These are phyloP conservation scores for Trypanosoma caninum DNA, from an alignment of 208 protist species.

Conservation along the genomic window DNA sequence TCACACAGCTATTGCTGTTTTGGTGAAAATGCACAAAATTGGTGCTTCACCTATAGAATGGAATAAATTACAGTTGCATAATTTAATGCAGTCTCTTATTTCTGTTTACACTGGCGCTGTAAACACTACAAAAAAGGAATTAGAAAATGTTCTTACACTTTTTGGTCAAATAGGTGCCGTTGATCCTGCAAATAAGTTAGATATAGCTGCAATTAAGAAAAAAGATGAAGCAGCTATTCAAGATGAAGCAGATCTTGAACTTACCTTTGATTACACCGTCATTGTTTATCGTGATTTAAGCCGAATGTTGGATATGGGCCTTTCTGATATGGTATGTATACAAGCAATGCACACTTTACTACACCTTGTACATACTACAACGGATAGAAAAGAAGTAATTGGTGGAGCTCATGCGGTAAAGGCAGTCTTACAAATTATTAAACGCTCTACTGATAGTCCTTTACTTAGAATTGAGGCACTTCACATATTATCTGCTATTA, in stretches of 20 bases:
- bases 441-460: constrained; percentile 69
- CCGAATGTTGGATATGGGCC: constrained; percentile 79
- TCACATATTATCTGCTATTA: constrained; percentile 81
- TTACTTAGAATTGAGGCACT: constrained; percentile 82
- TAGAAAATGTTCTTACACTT: constrained; percentile 72
- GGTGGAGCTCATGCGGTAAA: constrained; percentile 82
- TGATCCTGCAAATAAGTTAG: constrained; percentile 62
- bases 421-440: constrained; percentile 74
- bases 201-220: constrained; percentile 37
- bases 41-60: constrained; percentile 42
- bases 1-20: constrained; percentile 72
- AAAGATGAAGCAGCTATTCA: constrained; percentile 67
- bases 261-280: constrained; percentile 91
- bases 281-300: constrained; percentile 90
- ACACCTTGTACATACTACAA: constrained; percentile 78
- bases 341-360: constrained; percentile 82
- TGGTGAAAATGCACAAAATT: constrained; percentile 76
- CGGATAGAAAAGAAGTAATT: constrained; percentile 79
- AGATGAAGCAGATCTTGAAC: constrained; percentile 80
- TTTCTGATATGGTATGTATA: constrained; percentile 79
- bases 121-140: constrained; percentile 57
- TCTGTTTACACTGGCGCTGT: constrained; percentile 67
- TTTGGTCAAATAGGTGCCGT: constrained; percentile 88
- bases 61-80: constrained; percentile 53
- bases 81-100: constrained; percentile 59